Evolutionary conservation across 2,329 filamentous ascomycete species (phyloP), one percentile per base, ranked within the genome.

Genomic region (Microsporum ferrugineum): DNA sequence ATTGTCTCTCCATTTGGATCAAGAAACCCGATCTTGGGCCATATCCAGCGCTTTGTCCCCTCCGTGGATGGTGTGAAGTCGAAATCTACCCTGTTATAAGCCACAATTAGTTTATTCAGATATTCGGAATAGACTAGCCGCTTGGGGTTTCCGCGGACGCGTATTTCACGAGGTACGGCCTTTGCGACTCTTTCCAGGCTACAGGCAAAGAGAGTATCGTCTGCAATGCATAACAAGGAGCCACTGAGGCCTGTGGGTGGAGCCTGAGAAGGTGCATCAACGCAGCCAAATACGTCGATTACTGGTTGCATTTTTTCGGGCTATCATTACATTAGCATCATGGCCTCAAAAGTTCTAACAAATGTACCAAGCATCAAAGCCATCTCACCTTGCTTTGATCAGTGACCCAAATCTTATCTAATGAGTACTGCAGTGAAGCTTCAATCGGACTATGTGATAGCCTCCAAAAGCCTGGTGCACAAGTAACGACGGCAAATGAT

Each of bases 31-130:
- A 77, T 66, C 49, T 66, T 69, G 36, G 74, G 70, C 17, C 70
- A 70, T 17, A 66, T 70, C 38, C 68, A 71, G 29, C 70, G 69
- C 43, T 67, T 69, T 59, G 71, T 68, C 12, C 71, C 70, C 31
- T 67, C 65, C 38, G 66, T 57, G 4, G 68, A 68, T 5, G 66
- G 63, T 29, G 71, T 67, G 4, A 66, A 62, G 34, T 57, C 55
- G n/a, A 41, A 57, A 53, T 70, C 67, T 2, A 66, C 67, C 23
- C 65, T 65, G 41, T 68, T 71, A 63, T 76, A 80, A 27, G 78
- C 78, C 10, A 81, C 76, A 36, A 84, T 75, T 33, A 84, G 71
- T 62, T 76, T 77, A 10, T 74, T 72, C 7, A 80, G 68, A 57
- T 73, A 70, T 10, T 71, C 67, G 7, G 79, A 77, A 67, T 80